Percentiles rank a stretch among this genome's conserved stretches.
phyloP scores from a whole-genome alignment of 495 filamentous ascomycete species.

The Penicillium subrubescens region DNA sequence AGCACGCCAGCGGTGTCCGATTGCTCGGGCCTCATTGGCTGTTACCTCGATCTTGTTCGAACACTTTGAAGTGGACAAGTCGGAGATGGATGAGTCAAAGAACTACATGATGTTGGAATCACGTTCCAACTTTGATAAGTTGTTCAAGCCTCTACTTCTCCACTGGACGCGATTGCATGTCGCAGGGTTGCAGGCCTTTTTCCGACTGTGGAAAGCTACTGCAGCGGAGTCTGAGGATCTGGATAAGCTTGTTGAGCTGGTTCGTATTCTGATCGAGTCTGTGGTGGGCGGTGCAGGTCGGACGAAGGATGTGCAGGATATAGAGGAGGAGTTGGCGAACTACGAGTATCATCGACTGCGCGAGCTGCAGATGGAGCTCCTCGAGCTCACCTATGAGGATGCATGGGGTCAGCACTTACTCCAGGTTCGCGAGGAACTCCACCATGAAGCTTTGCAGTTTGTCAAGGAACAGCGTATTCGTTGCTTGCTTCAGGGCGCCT shows the following conservation, averaged over 20 bases:
- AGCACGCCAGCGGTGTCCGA: constrained; percentile 74
- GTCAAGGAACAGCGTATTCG: constrained; percentile 95
- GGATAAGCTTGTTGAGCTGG: constrained; percentile 85
- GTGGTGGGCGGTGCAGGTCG: constrained; percentile 82
- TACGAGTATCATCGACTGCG: constrained; percentile 78
- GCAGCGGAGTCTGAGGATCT: constrained; percentile 85
- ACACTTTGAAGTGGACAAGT: constrained; percentile 91
- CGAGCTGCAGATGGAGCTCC: constrained; percentile 90
- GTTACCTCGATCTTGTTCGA: constrained; percentile 89
- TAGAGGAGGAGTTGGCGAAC: constrained; percentile 84
- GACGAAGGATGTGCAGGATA: constrained; percentile 82
- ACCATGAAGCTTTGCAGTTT: constrained; percentile 90
- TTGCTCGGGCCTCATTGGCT: constrained; percentile 84
- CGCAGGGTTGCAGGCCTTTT: constrained; percentile 83
- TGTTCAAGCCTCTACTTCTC: constrained; percentile 85
- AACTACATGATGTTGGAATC: constrained; percentile 77
- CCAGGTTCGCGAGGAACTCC: constrained; percentile 90
- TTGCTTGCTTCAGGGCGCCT: constrained; percentile 85
- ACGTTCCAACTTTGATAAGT: constrained; percentile 75
- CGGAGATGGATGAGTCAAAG: constrained; percentile 78
- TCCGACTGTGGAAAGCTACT: constrained; percentile 89
- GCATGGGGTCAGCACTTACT: constrained; percentile 89
- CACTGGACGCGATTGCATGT: constrained; percentile 98
- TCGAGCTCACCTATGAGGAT: constrained; percentile 90
- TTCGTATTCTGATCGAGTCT: constrained; percentile 88